phyloP scores from a whole-genome alignment of 257 asterid species.

The Solanum phureja region DNA sequence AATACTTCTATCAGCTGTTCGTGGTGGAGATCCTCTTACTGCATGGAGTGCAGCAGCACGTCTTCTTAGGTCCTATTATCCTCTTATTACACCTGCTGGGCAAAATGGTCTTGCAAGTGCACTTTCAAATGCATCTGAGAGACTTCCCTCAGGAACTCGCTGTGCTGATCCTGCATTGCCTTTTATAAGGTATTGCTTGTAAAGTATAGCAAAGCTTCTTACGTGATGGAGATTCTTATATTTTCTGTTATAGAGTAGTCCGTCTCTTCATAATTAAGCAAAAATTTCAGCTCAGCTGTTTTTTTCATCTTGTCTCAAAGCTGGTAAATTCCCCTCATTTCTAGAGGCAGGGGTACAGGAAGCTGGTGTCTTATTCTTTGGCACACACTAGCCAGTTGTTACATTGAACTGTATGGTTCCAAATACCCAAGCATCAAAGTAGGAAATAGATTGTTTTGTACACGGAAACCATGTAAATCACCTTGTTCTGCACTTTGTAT shows the following conservation, averaged over 20 bases:
- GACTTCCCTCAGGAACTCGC: slow-evolving; percentile 95
- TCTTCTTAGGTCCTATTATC: slow-evolving; percentile 90
- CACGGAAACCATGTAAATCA: not conserved
- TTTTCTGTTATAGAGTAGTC: not conserved
- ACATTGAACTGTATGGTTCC: not conserved
- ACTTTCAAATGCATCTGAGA: slow-evolving; percentile 74
- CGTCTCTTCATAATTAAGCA: not conserved
- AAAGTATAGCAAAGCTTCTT: slow-evolving; percentile 3
- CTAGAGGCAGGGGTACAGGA: not conserved
- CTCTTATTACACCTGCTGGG: slow-evolving; percentile 93
- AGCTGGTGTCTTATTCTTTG: not conserved
- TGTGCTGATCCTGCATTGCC: slow-evolving; percentile 97
- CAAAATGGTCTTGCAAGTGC: slow-evolving; percentile 94
- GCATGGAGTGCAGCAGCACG: slow-evolving; percentile 99
- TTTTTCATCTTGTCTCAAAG: not conserved
- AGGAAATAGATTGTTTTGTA: not conserved
- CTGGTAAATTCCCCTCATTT: not conserved
- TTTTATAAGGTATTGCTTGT: slow-evolving; percentile 61
- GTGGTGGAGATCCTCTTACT: slow-evolving; percentile 98
- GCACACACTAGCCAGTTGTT: not conserved
- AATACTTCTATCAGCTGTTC: slow-evolving; percentile 88
- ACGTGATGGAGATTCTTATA: not conserved
- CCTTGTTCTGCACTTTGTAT: not conserved
- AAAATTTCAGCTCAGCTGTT: not conserved
- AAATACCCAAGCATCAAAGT: not conserved